Conservation (phyloP, 2,329 filamentous ascomycete species). For the Fusarium annulatum region DNA sequence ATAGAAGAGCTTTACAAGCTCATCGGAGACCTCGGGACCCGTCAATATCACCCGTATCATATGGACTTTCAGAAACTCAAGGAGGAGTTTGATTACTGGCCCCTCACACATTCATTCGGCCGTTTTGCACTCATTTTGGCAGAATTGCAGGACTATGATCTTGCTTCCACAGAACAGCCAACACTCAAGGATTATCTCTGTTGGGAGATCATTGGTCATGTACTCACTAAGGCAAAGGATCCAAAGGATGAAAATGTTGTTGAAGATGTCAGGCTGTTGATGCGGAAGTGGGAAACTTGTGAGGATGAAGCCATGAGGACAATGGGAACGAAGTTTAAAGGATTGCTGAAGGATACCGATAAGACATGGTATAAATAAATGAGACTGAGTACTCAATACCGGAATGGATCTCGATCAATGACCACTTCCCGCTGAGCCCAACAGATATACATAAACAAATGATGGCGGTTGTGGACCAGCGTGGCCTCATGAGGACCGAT, state of each 20-base stretch:
- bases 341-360: background rate
- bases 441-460: too few species aligned
- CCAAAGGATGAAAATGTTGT: background rate
- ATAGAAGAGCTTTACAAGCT: slow-evolving; percentile 21
- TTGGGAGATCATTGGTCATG: slow-evolving; percentile 20
- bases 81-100: slow-evolving; percentile 11
- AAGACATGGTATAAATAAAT: slow-evolving; percentile 4
- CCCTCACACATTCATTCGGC: background rate
- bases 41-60: slow-evolving; percentile 39
- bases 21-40: slow-evolving; percentile 18
- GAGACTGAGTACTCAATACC: background rate
- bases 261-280: background rate
- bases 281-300: slow-evolving; percentile 25
- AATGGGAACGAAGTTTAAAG: background rate
- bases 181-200: slow-evolving; percentile 35
- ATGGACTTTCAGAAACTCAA: slow-evolving; percentile 34
- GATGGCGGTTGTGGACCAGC: background rate
- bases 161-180: background rate
- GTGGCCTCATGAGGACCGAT: background rate
- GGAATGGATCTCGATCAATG: background rate
- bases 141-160: background rate
- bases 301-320: slow-evolving; percentile 7
- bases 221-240: slow-evolving; percentile 8
- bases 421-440: background rate
- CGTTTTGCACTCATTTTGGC: slow-evolving; percentile 26